A percentile compares a stretch with the other conserved stretches of the same genome.
These are phyloP conservation scores for Scedosporium aurantiacum DNA, from an alignment of 2,329 filamentous ascomycete genomes.

Conservation along the genomic window DNA sequence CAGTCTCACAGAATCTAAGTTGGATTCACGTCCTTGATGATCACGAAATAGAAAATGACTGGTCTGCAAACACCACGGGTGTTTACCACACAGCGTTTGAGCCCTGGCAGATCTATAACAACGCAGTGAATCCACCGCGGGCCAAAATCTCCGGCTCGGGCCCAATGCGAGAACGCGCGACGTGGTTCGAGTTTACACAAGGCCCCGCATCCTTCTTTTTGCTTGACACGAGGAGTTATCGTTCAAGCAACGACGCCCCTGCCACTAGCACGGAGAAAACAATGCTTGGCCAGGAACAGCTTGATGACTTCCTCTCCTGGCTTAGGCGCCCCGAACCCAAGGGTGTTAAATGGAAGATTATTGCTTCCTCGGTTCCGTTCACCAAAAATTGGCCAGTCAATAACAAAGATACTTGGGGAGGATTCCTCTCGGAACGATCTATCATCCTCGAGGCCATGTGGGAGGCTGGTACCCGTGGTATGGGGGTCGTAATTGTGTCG, in stretches of 20 bases:
- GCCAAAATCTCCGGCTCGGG: slow-evolving; percentile 38
- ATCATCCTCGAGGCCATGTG: slow-evolving; percentile 84
- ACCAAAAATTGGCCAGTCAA: slow-evolving; percentile 96
- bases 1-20: slow-evolving; percentile 66
- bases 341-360: slow-evolving; percentile 85
- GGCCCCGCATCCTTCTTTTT: slow-evolving; percentile 92
- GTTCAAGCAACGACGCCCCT: slow-evolving; percentile 54
- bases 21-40: slow-evolving; percentile 98
- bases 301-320: slow-evolving; percentile 69
- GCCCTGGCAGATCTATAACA: slow-evolving; percentile 80
- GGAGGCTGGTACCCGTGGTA: slow-evolving; percentile 63
- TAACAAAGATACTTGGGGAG: slow-evolving; percentile 84
- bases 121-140: slow-evolving; percentile 67
- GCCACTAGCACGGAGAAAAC: slow-evolving; percentile 59
- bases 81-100: slow-evolving; percentile 72
- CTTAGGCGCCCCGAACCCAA: slow-evolving; percentile 59
- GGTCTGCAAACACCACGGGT: slow-evolving; percentile 70
- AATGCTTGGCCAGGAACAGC: slow-evolving; percentile 74
- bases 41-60: slow-evolving; percentile 93
- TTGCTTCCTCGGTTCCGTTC: slow-evolving; percentile 84
- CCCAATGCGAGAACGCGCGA: slow-evolving; percentile 41
- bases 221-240: slow-evolving; percentile 81
- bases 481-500: slow-evolving; percentile 73
- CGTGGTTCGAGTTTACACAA: slow-evolving; percentile 82
- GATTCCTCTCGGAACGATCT: slow-evolving; percentile 71